phyloP scores from a whole-genome alignment of 352 stramenopile genomes.

The Phytophthora crassamura region DNA sequence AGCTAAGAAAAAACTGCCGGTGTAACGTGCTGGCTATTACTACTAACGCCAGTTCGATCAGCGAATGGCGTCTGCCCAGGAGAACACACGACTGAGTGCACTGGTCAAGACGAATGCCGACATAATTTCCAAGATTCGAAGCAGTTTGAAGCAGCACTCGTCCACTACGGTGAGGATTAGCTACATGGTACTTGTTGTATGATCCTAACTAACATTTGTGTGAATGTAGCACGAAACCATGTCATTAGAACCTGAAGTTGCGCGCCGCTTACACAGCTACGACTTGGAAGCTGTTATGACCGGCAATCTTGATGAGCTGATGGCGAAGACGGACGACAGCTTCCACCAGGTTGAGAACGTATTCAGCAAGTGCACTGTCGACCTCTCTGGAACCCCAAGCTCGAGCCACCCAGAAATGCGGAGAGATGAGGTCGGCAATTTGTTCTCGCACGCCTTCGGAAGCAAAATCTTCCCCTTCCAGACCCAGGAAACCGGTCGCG shows the following conservation, averaged over 20 bases:
- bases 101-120: neutral
- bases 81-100: neutral
- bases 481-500: neutral
- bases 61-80: neutral
- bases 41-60: neutral
- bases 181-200: neutral
- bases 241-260: neutral
- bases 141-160: neutral
- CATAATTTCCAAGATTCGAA: conserved; percentile 8
- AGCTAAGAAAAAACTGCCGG: too few species aligned
- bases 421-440: neutral
- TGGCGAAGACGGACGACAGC: neutral
- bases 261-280: neutral
- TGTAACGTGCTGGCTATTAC: too few species aligned
- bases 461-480: conserved; percentile 7
- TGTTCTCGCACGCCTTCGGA: neutral
- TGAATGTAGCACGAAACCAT: too few species aligned
- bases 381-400: neutral
- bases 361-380: neutral
- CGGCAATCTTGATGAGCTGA: neutral
- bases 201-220: too few species aligned
- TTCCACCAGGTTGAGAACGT: neutral
- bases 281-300: neutral
- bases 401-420: neutral
- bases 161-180: neutral